Percentiles rank a stretch among this genome's conserved stretches.
phyloP scores from a whole-genome alignment of 495 filamentous ascomycete species.

The Penicillium canariense region DNA sequence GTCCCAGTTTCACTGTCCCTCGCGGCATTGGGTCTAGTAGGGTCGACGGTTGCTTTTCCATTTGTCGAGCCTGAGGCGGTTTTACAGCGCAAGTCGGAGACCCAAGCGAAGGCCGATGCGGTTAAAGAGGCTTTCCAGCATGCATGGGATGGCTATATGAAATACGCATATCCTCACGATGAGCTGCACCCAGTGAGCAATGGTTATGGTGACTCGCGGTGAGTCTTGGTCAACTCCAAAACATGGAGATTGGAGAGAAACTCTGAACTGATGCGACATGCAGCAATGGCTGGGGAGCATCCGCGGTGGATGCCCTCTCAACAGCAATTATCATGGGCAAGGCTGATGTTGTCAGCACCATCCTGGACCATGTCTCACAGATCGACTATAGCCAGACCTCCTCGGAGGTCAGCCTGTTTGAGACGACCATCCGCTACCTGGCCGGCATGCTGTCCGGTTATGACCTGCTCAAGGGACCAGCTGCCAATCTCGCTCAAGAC shows the following conservation, averaged over 20 bases:
- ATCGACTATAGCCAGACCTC: conserved; percentile 67
- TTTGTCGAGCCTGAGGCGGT: conserved; percentile 10
- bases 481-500: conserved; percentile 50
- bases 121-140: conserved; percentile 73
- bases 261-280: conserved; percentile 14
- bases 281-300: conserved; percentile 87
- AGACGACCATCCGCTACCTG: conserved; percentile 88
- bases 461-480: conserved; percentile 73
- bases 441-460: conserved; percentile 79
- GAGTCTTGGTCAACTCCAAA: conserved; percentile 13
- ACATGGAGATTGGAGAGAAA: not conserved
- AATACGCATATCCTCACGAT: conserved; percentile 78
- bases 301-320: conserved; percentile 76
- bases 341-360: conserved; percentile 61
- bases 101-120: conserved; percentile 52
- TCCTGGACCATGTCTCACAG: conserved; percentile 63
- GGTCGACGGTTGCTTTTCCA: conserved; percentile 25
- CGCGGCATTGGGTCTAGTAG: conserved; percentile 25
- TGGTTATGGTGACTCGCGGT: conserved; percentile 66
- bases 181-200: conserved; percentile 70
- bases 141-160: conserved; percentile 79
- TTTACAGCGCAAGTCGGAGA: conserved; percentile 2
- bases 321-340: conserved; percentile 79
- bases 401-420: conserved; percentile 69
- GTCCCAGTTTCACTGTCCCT: conserved; percentile 29